Evolutionary conservation across 2,329 filamentous ascomycete genomes (phyloP).

Genomic region (Talaromyces sp.): DNA sequence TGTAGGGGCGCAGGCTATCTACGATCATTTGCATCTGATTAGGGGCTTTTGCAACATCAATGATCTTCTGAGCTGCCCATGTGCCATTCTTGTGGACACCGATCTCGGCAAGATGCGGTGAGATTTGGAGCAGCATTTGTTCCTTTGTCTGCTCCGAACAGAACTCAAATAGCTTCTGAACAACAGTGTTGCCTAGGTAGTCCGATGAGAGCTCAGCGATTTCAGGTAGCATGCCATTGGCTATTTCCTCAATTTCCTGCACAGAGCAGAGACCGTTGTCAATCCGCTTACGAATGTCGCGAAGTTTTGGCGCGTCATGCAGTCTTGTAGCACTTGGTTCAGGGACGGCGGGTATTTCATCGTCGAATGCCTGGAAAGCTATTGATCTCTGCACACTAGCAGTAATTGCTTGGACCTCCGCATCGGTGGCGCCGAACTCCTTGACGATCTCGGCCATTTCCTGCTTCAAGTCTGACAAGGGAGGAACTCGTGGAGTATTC

Average conservation of each 20-base stretch:
- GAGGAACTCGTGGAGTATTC: slow-evolving; percentile 59
- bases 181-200: slow-evolving; percentile 98
- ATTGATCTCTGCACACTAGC: slow-evolving; percentile 74
- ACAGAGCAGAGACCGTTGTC: slow-evolving; percentile 88
- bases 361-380: slow-evolving; percentile 66
- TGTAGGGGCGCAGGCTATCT: slow-evolving; percentile 79
- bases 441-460: slow-evolving; percentile 84
- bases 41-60: slow-evolving; percentile 86
- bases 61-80: slow-evolving; percentile 99
- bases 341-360: slow-evolving; percentile 84
- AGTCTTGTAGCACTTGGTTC: slow-evolving; percentile 86
- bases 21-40: slow-evolving; percentile 82
- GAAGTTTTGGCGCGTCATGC: slow-evolving; percentile 89
- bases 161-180: slow-evolving; percentile 96
- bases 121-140: slow-evolving; percentile 83
- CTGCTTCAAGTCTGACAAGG: slow-evolving; percentile 71
- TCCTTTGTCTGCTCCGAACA: slow-evolving; percentile 89
- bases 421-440: slow-evolving; percentile 81
- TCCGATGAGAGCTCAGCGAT: slow-evolving; percentile 93
- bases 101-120: slow-evolving; percentile 91
- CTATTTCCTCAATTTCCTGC: slow-evolving; percentile 87
- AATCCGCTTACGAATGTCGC: slow-evolving; percentile 95
- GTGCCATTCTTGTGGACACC: slow-evolving; percentile 99
- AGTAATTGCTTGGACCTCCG: slow-evolving; percentile 72
- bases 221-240: slow-evolving; percentile 90